Conservation (phyloP, 768 basidiomycete species). For the Tephrocybe sp. region DNA sequence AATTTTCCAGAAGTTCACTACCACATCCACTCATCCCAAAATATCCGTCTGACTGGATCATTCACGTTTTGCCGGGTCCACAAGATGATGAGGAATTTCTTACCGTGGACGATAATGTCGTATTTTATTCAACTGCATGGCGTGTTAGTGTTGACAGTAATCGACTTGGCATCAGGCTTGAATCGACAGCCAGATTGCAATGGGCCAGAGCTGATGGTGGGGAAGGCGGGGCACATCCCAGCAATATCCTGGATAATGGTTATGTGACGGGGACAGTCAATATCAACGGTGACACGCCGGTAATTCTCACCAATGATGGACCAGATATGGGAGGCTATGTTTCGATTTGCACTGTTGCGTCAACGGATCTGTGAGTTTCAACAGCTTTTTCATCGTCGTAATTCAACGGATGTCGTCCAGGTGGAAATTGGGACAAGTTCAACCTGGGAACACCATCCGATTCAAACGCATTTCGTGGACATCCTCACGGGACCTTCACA, state of each 20-base stretch:
- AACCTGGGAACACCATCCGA: slow-evolving; percentile 52
- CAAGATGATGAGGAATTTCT: slow-evolving; percentile 61
- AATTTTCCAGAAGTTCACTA: slow-evolving; percentile 11
- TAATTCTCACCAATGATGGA: slow-evolving; percentile 60
- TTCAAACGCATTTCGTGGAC: slow-evolving; percentile 54
- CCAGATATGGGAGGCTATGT: slow-evolving; percentile 67
- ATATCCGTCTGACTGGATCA: slow-evolving; percentile 49
- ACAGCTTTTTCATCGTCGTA: neutral
- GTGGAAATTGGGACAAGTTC: slow-evolving; percentile 70
- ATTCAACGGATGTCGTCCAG: slow-evolving; percentile 25
- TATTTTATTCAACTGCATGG: slow-evolving; percentile 56
- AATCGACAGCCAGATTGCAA: slow-evolving; percentile 37
- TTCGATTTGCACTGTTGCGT: slow-evolving; percentile 52
- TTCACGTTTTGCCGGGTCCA: slow-evolving; percentile 61
- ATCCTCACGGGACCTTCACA: neutral
- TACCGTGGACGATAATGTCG: slow-evolving; percentile 41
- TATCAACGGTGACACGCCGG: slow-evolving; percentile 69
- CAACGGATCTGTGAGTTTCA: slow-evolving; percentile 46
- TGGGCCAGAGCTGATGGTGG: slow-evolving; percentile 62
- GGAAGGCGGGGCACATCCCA: slow-evolving; percentile 68
- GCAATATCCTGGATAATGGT: slow-evolving; percentile 64
- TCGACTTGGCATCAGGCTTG: slow-evolving; percentile 63
- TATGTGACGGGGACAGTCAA: slow-evolving; percentile 58
- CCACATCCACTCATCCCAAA: slow-evolving; percentile 34
- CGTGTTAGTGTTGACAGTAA: slow-evolving; percentile 57